Evolutionary conservation across 2,329 filamentous ascomycete species (phyloP), one percentile per base, ranked within the genome.

Genomic region (Alternaria dauci): DNA sequence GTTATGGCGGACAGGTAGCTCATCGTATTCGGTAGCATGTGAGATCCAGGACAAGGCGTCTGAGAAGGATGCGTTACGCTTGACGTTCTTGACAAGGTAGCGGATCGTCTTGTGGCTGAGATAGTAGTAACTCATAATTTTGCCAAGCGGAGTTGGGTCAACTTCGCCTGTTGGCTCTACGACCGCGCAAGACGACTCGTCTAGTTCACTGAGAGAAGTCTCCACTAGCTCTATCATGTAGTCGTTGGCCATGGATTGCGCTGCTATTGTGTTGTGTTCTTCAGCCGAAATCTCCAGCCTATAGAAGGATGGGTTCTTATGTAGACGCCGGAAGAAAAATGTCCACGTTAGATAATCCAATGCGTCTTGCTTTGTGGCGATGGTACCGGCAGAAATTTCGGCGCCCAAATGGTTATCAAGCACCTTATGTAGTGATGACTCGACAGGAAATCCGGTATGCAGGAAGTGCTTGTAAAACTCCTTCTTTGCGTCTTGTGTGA

Each of bases 61-160:
- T 11, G 89, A 85, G 75, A 99, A 96, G 1, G 86, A 88, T 2
- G 91, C 92, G 18, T 89, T 82, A 0, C 88, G 86, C 71, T 91
- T 94, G 25, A 91, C 92, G 67, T 94, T 86, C 47, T 87, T 85
- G 65, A 91, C 88, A 7, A 99, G 86, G 71, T 93, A 89, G 1
- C 95, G 91, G 71, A 99, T 93, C 0, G 95, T 99, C 79, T 91
- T 91, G 81, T 99, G 95, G 0, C 94, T 96, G 48, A 84, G 89
- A 76, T 99, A 99, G 84, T 99, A 99, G 84, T 98, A 99, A 78
- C 92, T 96, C 93, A 98, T 97, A 74, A 99, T 98, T 82, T 97
- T 97, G 71, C 95, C 95, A 7, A 98, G 86, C 0, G 94, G 90
- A 0, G 95, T 98, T 0, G 94, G 84, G 69, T 97, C 91, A 28